Percentiles rank a stretch among this genome's conserved stretches.
Conservation (phyloP, 2,329 filamentous ascomycete genomes). For the Fusarium citri region DNA sequence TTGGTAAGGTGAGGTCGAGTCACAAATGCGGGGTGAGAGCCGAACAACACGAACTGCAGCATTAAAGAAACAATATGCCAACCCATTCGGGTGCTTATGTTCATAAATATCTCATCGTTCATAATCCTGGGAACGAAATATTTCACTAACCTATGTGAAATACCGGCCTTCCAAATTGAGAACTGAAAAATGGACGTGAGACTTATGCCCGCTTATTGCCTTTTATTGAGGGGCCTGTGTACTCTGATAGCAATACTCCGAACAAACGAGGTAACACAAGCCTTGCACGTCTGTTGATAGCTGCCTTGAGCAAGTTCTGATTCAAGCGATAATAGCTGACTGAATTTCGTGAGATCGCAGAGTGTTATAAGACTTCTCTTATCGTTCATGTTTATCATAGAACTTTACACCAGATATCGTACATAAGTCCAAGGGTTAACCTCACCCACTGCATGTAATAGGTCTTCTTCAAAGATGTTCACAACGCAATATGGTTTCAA, state of each 20-base stretch:
- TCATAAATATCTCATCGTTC: not conserved
- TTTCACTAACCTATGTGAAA: not conserved
- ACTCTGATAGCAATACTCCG: not conserved
- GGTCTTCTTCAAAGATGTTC: not conserved
- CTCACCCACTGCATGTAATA: not conserved
- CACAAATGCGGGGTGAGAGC: slow-evolving; percentile 23
- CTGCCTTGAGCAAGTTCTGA: not conserved
- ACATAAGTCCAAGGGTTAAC: too few species aligned
- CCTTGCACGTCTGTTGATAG: not conserved
- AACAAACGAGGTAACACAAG: not conserved
- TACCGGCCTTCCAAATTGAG: not conserved
- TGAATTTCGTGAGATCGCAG: not conserved
- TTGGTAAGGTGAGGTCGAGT: slow-evolving; percentile 6
- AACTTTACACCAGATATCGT: not conserved
- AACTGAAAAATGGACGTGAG: not conserved
- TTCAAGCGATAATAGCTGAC: not conserved
- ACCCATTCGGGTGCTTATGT: too few species aligned
- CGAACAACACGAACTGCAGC: not conserved
- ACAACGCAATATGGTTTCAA: not conserved
- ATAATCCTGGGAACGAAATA: not conserved
- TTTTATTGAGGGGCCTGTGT: not conserved
- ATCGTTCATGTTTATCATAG: not conserved
- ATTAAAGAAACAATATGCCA: not conserved
- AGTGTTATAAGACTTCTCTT: not conserved
- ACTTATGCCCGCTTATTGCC: not conserved